These are phyloP conservation scores for Trichoderma sp. DNA, from an alignment of 2,329 filamentous ascomycete genomes.

Conservation along the genomic window DNA sequence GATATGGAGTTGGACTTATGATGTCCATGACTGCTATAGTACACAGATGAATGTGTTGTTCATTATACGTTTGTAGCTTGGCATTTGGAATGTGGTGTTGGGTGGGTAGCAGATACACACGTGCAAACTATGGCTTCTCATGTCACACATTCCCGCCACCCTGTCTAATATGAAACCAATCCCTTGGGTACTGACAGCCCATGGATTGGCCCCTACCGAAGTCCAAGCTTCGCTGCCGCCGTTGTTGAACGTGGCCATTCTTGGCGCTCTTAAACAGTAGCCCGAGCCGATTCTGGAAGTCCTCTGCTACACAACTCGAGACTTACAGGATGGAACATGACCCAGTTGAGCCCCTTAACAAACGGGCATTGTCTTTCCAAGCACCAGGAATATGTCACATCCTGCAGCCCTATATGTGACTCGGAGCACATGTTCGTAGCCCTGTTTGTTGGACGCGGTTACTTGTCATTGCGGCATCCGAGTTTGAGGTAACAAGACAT, in stretches of 20 bases:
- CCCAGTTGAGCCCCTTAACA: background rate
- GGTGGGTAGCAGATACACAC: background rate
- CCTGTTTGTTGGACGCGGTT: background rate
- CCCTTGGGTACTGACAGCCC: background rate
- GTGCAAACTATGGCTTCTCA: background rate
- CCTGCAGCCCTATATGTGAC: background rate
- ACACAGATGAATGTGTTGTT: background rate
- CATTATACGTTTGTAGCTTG: background rate
- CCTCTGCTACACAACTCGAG: background rate
- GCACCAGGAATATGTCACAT: background rate
- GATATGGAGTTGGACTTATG: background rate
- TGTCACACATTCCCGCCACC: background rate
- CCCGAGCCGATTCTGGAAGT: background rate
- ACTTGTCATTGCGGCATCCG: background rate
- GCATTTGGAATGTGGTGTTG: background rate
- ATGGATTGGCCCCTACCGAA: background rate
- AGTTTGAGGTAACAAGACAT: background rate
- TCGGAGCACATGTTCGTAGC: background rate
- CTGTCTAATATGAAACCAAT: background rate
- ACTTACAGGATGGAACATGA: background rate
- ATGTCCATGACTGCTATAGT: background rate
- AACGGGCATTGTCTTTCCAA: background rate
- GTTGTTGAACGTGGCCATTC: background rate
- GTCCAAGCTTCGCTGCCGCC: background rate
- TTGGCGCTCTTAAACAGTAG: background rate